Evolutionary conservation across 2,329 filamentous ascomycete species (phyloP).

Genomic region (Drechslerella stenobrocha): DNA sequence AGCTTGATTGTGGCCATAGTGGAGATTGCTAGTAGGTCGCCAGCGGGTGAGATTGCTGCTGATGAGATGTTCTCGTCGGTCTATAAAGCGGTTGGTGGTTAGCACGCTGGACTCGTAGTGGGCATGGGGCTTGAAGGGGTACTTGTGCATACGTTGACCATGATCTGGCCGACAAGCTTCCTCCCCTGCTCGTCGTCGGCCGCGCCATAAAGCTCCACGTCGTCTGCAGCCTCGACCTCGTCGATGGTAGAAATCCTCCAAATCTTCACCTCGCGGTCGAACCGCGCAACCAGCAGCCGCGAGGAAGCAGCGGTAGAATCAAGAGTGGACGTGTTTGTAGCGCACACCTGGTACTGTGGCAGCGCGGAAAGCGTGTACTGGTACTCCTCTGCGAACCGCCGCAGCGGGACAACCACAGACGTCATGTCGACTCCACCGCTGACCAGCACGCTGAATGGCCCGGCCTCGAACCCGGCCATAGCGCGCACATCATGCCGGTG

Average conservation of each 20-base stretch:
- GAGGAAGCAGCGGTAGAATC: conserved; percentile 55
- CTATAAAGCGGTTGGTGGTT: conserved; percentile 55
- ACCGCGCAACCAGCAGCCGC: conserved; percentile 84
- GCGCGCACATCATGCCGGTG: conserved; percentile 95
- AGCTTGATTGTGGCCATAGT: conserved; percentile 75
- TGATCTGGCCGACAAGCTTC: conserved; percentile 70
- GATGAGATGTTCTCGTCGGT: conserved; percentile 83
- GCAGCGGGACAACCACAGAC: conserved; percentile 78
- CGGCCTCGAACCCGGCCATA: conserved; percentile 85
- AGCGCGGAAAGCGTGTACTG: conserved; percentile 80
- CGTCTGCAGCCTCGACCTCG: conserved; percentile 56
- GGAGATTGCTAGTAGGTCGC: conserved; percentile 73
- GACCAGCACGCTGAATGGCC: conserved; percentile 79
- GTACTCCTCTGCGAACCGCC: conserved; percentile 74
- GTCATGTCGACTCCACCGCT: conserved; percentile 89
- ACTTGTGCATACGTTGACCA: conserved; percentile 58
- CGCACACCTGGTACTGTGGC: conserved; percentile 74
- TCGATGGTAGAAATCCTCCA: conserved; percentile 68
- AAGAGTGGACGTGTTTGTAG: conserved; percentile 66
- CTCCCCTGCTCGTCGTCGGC: conserved; percentile 58
- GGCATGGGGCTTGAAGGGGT: not conserved
- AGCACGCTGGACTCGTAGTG: conserved; percentile 54
- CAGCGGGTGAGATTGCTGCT: conserved; percentile 70
- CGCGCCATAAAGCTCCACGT: conserved; percentile 53
- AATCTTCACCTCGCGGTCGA: conserved; percentile 82